Conservation (phyloP, 2,329 filamentous ascomycete genomes). For the Curvularia eragrostidis region DNA sequence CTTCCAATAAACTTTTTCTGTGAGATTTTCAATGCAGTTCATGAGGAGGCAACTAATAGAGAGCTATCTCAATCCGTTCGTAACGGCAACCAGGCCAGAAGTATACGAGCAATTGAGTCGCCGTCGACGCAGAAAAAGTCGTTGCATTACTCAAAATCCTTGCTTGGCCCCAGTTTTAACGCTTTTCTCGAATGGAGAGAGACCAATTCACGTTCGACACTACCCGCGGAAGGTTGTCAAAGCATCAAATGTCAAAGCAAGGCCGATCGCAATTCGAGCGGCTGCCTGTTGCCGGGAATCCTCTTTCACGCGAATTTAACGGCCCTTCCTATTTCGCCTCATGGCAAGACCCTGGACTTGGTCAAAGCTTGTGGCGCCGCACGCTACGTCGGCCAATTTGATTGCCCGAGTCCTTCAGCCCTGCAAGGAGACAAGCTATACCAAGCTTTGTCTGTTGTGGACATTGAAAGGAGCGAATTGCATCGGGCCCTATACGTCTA, state of each 20-base stretch:
- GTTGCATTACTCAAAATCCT: background rate
- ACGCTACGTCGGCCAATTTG: background rate
- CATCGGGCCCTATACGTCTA: slow-evolving; percentile 26
- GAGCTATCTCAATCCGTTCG: background rate
- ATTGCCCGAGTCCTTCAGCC: background rate
- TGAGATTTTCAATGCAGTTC: background rate
- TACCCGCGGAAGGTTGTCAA: background rate
- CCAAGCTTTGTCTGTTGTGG: background rate
- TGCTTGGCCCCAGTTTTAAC: background rate
- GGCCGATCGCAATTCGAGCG: background rate
- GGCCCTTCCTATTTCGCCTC: background rate
- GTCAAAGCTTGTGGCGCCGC: background rate
- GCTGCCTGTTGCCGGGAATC: background rate
- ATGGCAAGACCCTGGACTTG: background rate
- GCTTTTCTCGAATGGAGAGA: background rate
- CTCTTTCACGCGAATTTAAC: background rate
- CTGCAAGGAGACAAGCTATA: background rate
- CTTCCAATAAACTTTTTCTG: background rate
- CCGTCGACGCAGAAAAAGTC: background rate
- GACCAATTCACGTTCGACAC: background rate
- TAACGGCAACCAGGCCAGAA: background rate
- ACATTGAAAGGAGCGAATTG: slow-evolving; percentile 28
- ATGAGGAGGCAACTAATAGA: background rate
- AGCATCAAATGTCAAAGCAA: background rate
- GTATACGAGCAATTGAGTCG: background rate